phyloP scores from a whole-genome alignment of 345 rosid species.

The Citrus cavaleriei region DNA sequence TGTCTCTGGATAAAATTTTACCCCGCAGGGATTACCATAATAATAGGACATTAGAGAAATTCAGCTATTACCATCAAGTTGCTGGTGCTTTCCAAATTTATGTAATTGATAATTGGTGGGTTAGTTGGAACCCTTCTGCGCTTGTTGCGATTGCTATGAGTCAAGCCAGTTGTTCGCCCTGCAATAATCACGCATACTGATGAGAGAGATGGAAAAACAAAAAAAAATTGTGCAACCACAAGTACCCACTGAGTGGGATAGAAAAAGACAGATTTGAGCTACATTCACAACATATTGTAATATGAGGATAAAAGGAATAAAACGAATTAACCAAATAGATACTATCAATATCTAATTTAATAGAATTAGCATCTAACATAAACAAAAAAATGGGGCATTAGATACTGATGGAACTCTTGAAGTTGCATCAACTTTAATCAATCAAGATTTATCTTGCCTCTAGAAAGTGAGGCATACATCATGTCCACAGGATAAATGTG shows the following conservation, averaged over 20 bases:
- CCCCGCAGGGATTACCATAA: not conserved
- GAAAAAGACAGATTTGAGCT: not conserved
- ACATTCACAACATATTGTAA: not conserved
- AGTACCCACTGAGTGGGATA: not conserved
- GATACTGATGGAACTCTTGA: not conserved
- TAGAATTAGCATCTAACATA: not conserved
- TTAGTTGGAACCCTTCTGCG: slow-evolving; percentile 38
- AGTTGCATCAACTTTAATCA: not conserved
- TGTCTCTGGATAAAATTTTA: not conserved
- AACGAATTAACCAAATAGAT: not conserved
- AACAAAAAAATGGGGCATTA: not conserved
- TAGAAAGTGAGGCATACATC: not conserved
- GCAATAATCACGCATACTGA: slow-evolving; percentile 6
- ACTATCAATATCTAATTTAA: not conserved
- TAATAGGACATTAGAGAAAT: not conserved
- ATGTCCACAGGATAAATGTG: not conserved
- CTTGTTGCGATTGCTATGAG: slow-evolving; percentile 29
- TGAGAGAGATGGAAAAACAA: not conserved
- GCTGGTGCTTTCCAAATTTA: slow-evolving; percentile 50
- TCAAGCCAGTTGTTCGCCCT: slow-evolving; percentile 27
- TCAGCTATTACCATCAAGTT: slow-evolving; percentile 33
- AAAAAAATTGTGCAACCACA: not conserved
- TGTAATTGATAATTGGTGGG: slow-evolving; percentile 29
- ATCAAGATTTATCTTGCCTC: not conserved
- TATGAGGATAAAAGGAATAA: not conserved